Percentiles rank a stretch among this genome's conserved stretches.
phyloP scores from a whole-genome alignment of 164 flowering plant species.

The Pachysandra terminalis region DNA sequence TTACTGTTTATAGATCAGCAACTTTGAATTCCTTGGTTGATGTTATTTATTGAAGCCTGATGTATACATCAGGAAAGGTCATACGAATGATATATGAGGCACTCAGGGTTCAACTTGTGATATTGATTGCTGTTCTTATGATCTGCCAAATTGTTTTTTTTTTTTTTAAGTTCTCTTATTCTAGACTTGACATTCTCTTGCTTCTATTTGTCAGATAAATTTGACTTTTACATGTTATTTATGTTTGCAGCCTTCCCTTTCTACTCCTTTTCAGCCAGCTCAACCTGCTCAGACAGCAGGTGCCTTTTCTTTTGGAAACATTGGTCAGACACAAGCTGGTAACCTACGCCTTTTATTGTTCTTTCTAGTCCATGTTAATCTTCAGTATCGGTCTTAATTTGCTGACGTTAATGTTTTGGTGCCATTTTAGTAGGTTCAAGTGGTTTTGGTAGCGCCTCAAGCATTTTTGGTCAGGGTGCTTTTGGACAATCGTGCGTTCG shows the following conservation, averaged over 20 bases:
- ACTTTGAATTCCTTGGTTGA: background rate
- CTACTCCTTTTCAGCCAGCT: constrained; percentile 48
- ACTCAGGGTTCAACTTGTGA: background rate
- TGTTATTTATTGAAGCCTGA: background rate
- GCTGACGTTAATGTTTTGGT: constrained; percentile 12
- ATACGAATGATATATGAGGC: background rate
- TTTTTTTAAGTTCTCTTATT: background rate
- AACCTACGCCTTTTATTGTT: background rate
- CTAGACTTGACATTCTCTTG: background rate
- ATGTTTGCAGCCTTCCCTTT: constrained; percentile 41
- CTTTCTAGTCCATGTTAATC: background rate
- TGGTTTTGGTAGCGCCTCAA: constrained; percentile 41
- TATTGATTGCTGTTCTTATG: background rate
- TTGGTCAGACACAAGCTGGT: constrained; percentile 73
- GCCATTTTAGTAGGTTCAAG: constrained; percentile 34
- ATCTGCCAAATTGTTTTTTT: background rate
- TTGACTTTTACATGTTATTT: background rate
- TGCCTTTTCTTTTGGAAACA: constrained; percentile 46
- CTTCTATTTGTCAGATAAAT: background rate
- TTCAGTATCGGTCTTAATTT: constrained; percentile 2
- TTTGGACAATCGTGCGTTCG: constrained; percentile 62
- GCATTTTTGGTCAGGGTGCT: constrained; percentile 47
- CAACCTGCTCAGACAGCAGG: constrained; percentile 54
- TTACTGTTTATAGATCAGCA: background rate
- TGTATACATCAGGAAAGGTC: background rate